Base-by-base conservation (phyloP, 371 early-diverging fungal genomes). In the Saksenaea oblongispora region DNA sequence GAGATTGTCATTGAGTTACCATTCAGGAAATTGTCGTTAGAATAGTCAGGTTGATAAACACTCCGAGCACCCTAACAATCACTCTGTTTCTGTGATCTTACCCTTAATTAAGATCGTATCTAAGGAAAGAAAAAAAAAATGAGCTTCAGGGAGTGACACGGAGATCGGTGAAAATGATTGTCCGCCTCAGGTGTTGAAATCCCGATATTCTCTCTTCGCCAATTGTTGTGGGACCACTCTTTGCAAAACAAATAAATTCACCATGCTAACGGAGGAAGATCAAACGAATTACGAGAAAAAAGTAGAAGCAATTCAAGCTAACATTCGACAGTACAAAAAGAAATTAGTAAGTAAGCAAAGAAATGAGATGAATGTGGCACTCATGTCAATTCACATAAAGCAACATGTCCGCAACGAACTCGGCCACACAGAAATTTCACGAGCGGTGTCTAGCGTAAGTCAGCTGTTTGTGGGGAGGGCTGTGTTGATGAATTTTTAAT, bases 261-360 rank as follows among this genome's bases (percentile, higher is more conserved):
- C 10, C 51, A 47, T 47, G 51, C 5, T 47, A 22, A 47, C 28
- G 36, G 58, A 18, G 41, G 44, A 59, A 42, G 65, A 65, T 56
- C 59, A 65, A 39, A 59, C 59, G 10, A 47, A 22, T 47, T 65
- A 65, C 42, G 65, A 65, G 34, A 39, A n/a, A 15, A 35, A 44
- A 28, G 39, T 65, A 5, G 54, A 34, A 5, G 34, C 15, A 55
- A 65, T 59, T 42, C 65, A 65, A 27, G 55, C 24, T 31, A 65
- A 59, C 56, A 65, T 65, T 65, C 34, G 41, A 1, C 41, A 65
- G 13, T 42, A 59, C 22, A 56, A 59, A 41, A 54, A 18, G 14
- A 53, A 41, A 34, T 42, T 65, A 59, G 65, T 65, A 59, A 35
- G 51, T 44, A 18, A 14, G 34, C 3, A 31, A n/a, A n/a, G 8